Percentiles rank a stretch among this genome's conserved stretches.
Conservation (phyloP, 768 basidiomycete genomes). For the Fibroporia radiculosa region DNA sequence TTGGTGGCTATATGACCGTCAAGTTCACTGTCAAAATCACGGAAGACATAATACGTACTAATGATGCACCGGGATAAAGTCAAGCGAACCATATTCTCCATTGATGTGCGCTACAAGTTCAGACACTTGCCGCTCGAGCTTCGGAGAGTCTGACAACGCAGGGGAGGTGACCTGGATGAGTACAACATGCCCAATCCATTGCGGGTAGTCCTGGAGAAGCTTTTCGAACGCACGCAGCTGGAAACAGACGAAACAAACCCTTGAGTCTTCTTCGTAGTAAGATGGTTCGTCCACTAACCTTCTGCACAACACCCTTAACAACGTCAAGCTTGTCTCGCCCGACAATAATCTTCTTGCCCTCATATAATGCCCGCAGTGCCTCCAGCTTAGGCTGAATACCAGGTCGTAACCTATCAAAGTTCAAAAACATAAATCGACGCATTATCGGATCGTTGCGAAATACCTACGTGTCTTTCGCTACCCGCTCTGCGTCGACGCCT, state of each 20-base stretch:
- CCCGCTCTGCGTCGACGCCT: conserved; percentile 88
- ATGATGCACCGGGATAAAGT: conserved; percentile 96
- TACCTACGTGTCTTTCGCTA: conserved; percentile 67
- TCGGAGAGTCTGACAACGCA: conserved; percentile 84
- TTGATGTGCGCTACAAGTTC: conserved; percentile 95
- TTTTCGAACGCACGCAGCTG: conserved; percentile 94
- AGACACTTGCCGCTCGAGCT: conserved; percentile 88
- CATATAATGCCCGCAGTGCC: conserved; percentile 75
- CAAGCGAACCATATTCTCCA: conserved; percentile 87
- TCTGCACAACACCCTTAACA: conserved; percentile 97
- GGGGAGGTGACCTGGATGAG: conserved; percentile 93
- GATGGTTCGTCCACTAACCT: conserved; percentile 40
- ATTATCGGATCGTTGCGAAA: background rate
- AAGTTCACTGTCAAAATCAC: background rate
- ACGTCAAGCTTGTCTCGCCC: conserved; percentile 96
- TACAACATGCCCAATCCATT: conserved; percentile 89
- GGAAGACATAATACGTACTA: conserved; percentile 54
- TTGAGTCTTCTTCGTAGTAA: no score
- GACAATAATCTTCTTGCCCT: conserved; percentile 97
- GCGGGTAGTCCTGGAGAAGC: conserved; percentile 85
- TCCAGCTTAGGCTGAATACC: conserved; percentile 89
- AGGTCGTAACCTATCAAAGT: conserved; percentile 52
- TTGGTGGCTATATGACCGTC: conserved; percentile 62
- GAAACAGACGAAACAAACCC: no score
- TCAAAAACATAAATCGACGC: conserved; percentile 2